phyloP scores from a whole-genome alignment of 139 green algal genomes.

The Deuterostichococcus epilithicus region DNA sequence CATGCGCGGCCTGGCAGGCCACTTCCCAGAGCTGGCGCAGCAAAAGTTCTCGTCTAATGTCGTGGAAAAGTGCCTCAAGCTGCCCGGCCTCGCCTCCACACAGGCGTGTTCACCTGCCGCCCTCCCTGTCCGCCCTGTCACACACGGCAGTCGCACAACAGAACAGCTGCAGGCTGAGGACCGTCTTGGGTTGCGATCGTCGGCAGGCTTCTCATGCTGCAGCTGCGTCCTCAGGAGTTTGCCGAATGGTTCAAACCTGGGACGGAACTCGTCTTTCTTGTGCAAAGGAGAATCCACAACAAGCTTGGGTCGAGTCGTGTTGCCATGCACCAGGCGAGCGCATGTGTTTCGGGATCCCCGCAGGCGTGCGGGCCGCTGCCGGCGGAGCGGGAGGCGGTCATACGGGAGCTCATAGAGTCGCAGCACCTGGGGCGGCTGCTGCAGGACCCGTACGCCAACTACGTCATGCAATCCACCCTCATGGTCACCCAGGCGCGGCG shows the following conservation, averaged over 20 bases:
- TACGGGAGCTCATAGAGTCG: conserved; percentile 78
- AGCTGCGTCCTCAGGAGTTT: no score
- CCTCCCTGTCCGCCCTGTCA: no score
- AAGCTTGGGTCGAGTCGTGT: no score
- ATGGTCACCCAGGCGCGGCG: conserved; percentile 26
- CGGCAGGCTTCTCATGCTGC: no score
- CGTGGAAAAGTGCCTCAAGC: conserved; percentile 98
- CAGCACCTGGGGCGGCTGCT: conserved; percentile 78
- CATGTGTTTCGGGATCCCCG: no score
- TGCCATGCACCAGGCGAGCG: no score
- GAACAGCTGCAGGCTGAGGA: no score
- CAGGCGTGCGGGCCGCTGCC: background rate
- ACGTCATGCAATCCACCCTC: conserved; percentile 79
- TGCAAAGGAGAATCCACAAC: no score
- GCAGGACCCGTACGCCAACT: conserved; percentile 94
- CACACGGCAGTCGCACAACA: no score
- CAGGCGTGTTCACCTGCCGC: background rate
- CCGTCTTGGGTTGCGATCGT: no score
- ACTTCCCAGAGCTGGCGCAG: conserved; percentile 80
- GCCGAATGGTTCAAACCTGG: no score
- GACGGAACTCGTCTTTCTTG: no score
- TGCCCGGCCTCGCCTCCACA: conserved; percentile 35
- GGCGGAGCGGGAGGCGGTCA: conserved; percentile 65
- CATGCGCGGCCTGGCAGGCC: conserved; percentile 73
- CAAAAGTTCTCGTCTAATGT: conserved; percentile 99